phyloP scores from a whole-genome alignment of 2,329 filamentous ascomycete species.

The Venturia nashicola region DNA sequence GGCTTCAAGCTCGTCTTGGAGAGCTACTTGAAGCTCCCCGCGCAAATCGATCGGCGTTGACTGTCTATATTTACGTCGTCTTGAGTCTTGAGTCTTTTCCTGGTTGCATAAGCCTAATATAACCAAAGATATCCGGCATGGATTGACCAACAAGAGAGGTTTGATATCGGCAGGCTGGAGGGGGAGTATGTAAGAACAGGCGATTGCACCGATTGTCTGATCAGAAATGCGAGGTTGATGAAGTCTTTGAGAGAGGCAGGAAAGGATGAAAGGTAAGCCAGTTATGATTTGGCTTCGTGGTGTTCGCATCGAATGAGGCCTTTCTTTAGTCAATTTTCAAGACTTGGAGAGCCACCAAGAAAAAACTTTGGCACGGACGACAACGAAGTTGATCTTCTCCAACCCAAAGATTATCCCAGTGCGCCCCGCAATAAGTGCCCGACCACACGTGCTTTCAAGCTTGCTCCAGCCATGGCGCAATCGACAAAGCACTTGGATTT shows the following conservation, averaged over 20 bases:
- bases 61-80: conserved; percentile 22
- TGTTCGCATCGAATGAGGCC: not conserved
- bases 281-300: not conserved
- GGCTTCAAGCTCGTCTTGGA: not conserved
- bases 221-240: not conserved
- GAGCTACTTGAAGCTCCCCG: not conserved
- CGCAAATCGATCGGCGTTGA: conserved; percentile 10
- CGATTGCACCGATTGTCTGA: not conserved
- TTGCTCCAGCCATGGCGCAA: not conserved
- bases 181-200: not conserved
- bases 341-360: not conserved
- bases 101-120: too few relatives aligned
- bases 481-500: not conserved
- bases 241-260: not conserved
- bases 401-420: not conserved
- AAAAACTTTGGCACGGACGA: not conserved
- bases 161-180: too few relatives aligned
- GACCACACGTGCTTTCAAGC: not conserved
- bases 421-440: not conserved
- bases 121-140: too few relatives aligned
- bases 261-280: not conserved
- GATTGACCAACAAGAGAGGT: too few relatives aligned
- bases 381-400: not conserved
- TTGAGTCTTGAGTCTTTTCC: not conserved
- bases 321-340: not conserved